Evolutionary conservation across 2,329 filamentous ascomycete genomes (phyloP).

Genomic region (Alternaria panax): DNA sequence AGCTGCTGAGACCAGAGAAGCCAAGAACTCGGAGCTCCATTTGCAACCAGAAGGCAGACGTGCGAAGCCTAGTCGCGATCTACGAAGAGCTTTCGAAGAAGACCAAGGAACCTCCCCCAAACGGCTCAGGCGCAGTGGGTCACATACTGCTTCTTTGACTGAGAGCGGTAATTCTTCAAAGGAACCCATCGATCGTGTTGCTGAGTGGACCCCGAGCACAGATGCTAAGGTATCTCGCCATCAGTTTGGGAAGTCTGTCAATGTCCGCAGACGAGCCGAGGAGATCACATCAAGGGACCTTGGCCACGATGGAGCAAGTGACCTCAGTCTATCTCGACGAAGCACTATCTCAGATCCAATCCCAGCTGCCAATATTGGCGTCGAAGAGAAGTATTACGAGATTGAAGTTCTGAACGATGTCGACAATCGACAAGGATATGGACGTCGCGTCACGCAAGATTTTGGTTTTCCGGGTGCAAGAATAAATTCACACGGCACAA

Average conservation of each 20-base stretch:
- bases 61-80: conserved; percentile 26
- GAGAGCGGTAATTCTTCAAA: conserved; percentile 10
- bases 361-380: conserved; percentile 17
- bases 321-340: conserved; percentile 20
- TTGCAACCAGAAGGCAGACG: conserved; percentile 9
- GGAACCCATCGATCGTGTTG: conserved; percentile 1
- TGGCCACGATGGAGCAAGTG: conserved; percentile 37
- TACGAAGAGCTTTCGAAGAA: conserved; percentile 31
- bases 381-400: conserved; percentile 23
- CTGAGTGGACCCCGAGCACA: conserved; percentile 10
- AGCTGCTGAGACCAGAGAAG: conserved; percentile 31
- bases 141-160: conserved; percentile 20
- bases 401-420: conserved; percentile 34
- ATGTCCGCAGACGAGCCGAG: conserved; percentile 10
- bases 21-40: conserved; percentile 3
- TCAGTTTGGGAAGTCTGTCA: conserved; percentile 17
- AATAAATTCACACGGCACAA: conserved; percentile 30
- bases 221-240: conserved; percentile 7
- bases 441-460: conserved; percentile 41
- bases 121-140: conserved; percentile 15
- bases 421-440: conserved; percentile 41
- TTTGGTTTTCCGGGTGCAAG: conserved; percentile 46
- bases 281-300: conserved; percentile 23
- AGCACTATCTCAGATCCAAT: conserved; percentile 11
- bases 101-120: conserved; percentile 3